Evolutionary conservation across 495 filamentous ascomycete genomes (phyloP), one percentile per base, ranked within the genome.

Genomic region (Poronia punctata): DNA sequence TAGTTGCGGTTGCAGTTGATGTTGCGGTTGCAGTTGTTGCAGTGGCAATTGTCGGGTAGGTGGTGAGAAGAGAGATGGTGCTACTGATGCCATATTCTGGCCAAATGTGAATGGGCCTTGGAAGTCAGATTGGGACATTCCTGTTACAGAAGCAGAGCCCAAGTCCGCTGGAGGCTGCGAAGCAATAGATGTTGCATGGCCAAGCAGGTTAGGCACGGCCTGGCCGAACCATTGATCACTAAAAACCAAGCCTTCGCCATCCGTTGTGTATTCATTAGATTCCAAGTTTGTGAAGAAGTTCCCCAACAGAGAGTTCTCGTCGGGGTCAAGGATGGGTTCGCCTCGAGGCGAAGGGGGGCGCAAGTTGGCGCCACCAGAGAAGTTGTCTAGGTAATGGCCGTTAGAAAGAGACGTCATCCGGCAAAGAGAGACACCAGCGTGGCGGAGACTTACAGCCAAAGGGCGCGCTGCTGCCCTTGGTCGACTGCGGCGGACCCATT

Each of bases 211-310:
- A 7, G 75, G 78, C 2, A 78, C 77, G 19, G 80, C 66, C 41
- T 77, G 72, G 34, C 60, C 60, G 35, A 68, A 51, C 75, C 75
- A 79, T 32, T 68, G 66, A 16, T 74, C 65, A 24, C 64, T 65
- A 15, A 70, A 59, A 19, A 67, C 65, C 5, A 70, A 53, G 0
- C 67, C 54, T 52, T 74, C 73, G 33, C 65, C 67, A 34, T 70
- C 22, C 31, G 62, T 66, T 19, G 67, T 52, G 35, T 77, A 72
- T n/a, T 70, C 65, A 34, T 74, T 71, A 2, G 72, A 62, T 38
- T 72, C 71, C 53, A 81, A 64, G 14, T 68, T 75, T 35, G 72
- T 75, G 54, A 82, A 80, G 59, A 82, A 83, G 45, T 61, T 70
- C 20, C 72, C 68, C n/a, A 82, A 65, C 59, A 78, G 68, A 43